Evolutionary conservation across 106 monocot genomes (phyloP), one percentile per base, ranked within the genome.

Genomic region (Gastrodia elata): DNA sequence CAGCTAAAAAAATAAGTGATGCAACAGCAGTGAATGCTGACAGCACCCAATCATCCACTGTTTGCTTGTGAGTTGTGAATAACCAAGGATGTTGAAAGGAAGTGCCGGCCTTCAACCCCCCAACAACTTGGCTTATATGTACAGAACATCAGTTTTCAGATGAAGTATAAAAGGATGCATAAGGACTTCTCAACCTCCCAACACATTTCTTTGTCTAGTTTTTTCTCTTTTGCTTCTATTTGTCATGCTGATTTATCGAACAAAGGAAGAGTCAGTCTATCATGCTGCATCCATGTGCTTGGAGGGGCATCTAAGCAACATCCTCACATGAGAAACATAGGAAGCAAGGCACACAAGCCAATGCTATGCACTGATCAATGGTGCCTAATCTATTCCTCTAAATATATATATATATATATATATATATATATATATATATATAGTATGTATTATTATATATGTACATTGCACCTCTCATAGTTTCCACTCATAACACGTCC

Each of bases 121-220:
- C 79, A 79, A 74, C 74, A 40, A 74, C 68, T 37, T 49, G 65
- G 20, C n/a, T n/a, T n/a, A 78, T 67, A 68, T 77, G 43, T 71
- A 71, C 77, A 71, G 16, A 61, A 33, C 57, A 77, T 58, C 77
- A 38, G 56, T 64, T 59, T n/a, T 39, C 42, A 71, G 30, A 61
- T 37, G 42, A 10, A 71, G 15, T 33, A 49, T 6, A 55, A 67
- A 15, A 76, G 61, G 61, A 30, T 4, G 52, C 20, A 52, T 52
- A 32, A 61, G 32, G 61, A 61, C 61, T 61, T 14, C 61, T 32
- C 61, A 61, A 61, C 61, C 32, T 61, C 59, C 32, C 2, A 27
- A 59, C 6, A 27, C 27, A 59, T 59, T 32, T 61, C 61, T 61
- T 61, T 61, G 32, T n/a, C 9, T 61, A 30, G 0, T 11, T 61